Conservation (phyloP, 805 yeast species). For the Scheffersomyces lignosus region DNA sequence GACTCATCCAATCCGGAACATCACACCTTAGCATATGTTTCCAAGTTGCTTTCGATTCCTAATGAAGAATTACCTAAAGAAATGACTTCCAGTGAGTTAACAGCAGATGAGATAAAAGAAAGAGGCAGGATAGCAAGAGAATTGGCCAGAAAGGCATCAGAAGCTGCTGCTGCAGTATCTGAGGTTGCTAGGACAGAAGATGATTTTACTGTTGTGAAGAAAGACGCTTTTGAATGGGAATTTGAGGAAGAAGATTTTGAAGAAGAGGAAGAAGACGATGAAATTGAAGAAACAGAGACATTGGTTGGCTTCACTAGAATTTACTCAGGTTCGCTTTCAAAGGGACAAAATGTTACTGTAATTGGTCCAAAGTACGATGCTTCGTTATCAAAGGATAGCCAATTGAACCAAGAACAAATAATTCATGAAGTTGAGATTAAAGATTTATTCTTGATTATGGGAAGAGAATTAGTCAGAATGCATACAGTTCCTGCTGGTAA, state of each 20-base stretch:
- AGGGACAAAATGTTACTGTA: conserved; percentile 74
- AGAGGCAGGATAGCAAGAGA: conserved; percentile 64
- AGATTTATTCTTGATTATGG: conserved; percentile 84
- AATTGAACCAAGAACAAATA: conserved; percentile 50
- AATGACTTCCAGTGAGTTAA: conserved; percentile 32
- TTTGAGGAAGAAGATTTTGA: conserved; percentile 45
- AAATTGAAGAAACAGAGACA: conserved; percentile 55
- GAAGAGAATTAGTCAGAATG: conserved; percentile 78
- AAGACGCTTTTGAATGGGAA: conserved; percentile 45
- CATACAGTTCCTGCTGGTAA: conserved; percentile 90
- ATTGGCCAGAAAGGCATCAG: conserved; percentile 69
- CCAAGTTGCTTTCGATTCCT: conserved; percentile 87
- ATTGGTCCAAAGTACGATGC: conserved; percentile 90
- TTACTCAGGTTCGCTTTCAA: conserved; percentile 76
- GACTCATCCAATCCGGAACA: conserved; percentile 58
- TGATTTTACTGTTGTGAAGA: conserved; percentile 26
- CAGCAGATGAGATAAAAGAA: conserved; percentile 61
- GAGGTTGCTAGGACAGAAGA: conserved; percentile 22
- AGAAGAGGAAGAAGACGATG: conserved; percentile 47
- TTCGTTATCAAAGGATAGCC: conserved; percentile 28
- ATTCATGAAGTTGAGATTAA: conserved; percentile 59
- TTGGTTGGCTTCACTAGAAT: conserved; percentile 87
- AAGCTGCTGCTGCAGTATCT: conserved; percentile 28
- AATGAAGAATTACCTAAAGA: conserved; percentile 72
- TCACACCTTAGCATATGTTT: conserved; percentile 67